phyloP scores from a whole-genome alignment of 2,329 filamentous ascomycete genomes.

The Hirsutella minnesotensis region DNA sequence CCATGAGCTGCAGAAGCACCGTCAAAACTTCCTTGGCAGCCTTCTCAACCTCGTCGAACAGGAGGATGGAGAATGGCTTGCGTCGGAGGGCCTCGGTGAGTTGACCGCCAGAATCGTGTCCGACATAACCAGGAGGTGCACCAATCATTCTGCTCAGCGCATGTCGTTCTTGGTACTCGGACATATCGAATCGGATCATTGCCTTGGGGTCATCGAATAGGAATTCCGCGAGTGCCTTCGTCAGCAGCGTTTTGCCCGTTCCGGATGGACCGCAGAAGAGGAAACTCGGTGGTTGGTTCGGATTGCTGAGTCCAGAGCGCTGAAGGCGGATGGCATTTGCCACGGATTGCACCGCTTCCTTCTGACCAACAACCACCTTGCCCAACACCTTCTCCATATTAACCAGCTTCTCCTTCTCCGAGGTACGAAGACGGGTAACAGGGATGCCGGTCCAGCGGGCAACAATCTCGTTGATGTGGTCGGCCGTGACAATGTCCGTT shows the following conservation, averaged over 20 bases:
- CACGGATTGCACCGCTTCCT: slow-evolving; percentile 83
- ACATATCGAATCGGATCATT: slow-evolving; percentile 99
- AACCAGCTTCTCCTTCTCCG: slow-evolving; percentile 96
- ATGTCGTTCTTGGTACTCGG: slow-evolving; percentile 96
- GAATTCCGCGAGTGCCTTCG: slow-evolving; percentile 94
- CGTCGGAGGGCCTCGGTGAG: slow-evolving; percentile 89
- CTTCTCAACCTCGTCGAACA: slow-evolving; percentile 98
- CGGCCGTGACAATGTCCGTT: slow-evolving; percentile 86
- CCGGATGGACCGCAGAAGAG: slow-evolving; percentile 97
- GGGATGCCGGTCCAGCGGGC: slow-evolving; percentile 97
- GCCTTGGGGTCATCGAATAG: slow-evolving; percentile 93
- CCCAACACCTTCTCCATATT: slow-evolving; percentile 85
- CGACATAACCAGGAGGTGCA: slow-evolving; percentile 91
- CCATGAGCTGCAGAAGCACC: slow-evolving; percentile 97
- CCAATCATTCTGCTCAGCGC: slow-evolving; percentile 95
- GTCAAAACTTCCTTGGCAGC: slow-evolving; percentile 95
- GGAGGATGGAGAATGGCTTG: slow-evolving; percentile 90
- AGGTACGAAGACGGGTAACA: slow-evolving; percentile 83
- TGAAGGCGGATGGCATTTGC: slow-evolving; percentile 94
- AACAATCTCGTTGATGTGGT: slow-evolving; percentile 98
- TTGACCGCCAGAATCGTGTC: slow-evolving; percentile 90
- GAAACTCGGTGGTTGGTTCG: slow-evolving; percentile 95
- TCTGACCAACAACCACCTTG: slow-evolving; percentile 84
- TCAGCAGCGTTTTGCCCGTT: slow-evolving; percentile 94
- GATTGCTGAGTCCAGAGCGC: slow-evolving; percentile 86